Evolutionary conservation across 2,329 filamentous ascomycete genomes (phyloP).

Genomic region (Fusarium keratoplasticum): DNA sequence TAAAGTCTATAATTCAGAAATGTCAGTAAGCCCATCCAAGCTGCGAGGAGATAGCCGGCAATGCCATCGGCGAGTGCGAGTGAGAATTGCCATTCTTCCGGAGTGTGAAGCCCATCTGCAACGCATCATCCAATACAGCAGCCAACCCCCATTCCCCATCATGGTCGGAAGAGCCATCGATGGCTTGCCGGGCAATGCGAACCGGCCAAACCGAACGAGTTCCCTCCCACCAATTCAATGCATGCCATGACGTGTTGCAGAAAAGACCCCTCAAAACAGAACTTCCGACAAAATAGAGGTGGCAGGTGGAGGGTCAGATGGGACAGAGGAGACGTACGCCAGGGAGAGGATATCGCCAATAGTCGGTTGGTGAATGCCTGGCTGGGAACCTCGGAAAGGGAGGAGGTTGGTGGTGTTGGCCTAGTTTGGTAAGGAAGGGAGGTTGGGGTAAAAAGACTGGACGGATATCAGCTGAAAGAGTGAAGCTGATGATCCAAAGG

Average conservation of each 20-base stretch:
- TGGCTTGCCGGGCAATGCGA: conserved; percentile 1
- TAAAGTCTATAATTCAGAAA: conserved; percentile 34
- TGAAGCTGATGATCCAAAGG: conserved; percentile 53
- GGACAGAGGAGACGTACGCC: conserved; percentile 38
- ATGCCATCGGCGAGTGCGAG: conserved; percentile 21
- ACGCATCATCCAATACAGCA: conserved; percentile 37
- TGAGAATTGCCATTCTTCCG: not conserved
- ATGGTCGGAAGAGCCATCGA: conserved; percentile 23
- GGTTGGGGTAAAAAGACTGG: conserved; percentile 48
- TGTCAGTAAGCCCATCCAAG: conserved; percentile 33
- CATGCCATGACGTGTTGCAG: conserved; percentile 38
- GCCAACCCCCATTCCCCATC: conserved; percentile 37
- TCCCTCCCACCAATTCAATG: conserved; percentile 34
- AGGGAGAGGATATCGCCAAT: conserved; percentile 47
- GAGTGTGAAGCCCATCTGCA: conserved; percentile 19
- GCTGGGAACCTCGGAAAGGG: conserved; percentile 26
- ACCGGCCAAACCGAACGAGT: conserved; percentile 28
- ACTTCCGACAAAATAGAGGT: conserved; percentile 23
- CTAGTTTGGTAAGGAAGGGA: conserved; percentile 35
- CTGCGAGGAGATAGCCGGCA: not conserved
- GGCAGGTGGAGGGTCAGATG: conserved; percentile 38
- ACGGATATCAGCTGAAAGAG: conserved; percentile 57
- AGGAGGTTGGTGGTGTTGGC: conserved; percentile 38
- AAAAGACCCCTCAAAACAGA: conserved; percentile 25
- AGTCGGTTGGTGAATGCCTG: conserved; percentile 40